Evolutionary conservation across 1,139 yeast genomes (phyloP).

Genomic region (Yamadazyma membranifaciens): DNA sequence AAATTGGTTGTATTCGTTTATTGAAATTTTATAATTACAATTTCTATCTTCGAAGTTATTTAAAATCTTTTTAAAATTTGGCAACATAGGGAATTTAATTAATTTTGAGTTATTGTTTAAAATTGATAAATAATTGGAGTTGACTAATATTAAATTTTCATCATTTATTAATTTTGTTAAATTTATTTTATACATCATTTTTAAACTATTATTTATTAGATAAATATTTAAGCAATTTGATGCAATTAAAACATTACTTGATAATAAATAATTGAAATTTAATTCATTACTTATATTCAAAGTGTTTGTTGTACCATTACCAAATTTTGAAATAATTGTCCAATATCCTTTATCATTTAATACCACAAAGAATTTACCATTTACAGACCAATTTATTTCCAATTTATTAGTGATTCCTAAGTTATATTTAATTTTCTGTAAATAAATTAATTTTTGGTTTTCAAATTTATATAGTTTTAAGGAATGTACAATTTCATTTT

Average conservation of each 20-base stretch:
- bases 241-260: conserved; percentile 22
- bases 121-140: conserved; percentile 28
- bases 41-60: conserved; percentile 20
- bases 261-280: conserved; percentile 24
- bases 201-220: conserved; percentile 20
- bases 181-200: conserved; percentile 22
- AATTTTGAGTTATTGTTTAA: conserved; percentile 18
- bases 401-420: conserved; percentile 8
- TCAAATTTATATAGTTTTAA: conserved; percentile 9
- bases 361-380: conserved; percentile 34
- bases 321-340: conserved; percentile 38
- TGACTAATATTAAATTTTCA: conserved; percentile 21
- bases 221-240: conserved; percentile 28
- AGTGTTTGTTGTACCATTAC: conserved; percentile 31
- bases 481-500: conserved; percentile 1
- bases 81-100: conserved; percentile 30
- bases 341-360: conserved; percentile 27
- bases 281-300: conserved; percentile 24
- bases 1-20: conserved; percentile 28
- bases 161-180: conserved; percentile 20
- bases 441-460: conserved; percentile 5
- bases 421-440: conserved; percentile 6
- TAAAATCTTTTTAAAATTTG: conserved; percentile 29
- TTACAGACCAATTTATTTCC: conserved; percentile 31
- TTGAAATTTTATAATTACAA: conserved; percentile 17